phyloP scores from a whole-genome alignment of 163 green algal species.

The Chloromonas sp. region DNA sequence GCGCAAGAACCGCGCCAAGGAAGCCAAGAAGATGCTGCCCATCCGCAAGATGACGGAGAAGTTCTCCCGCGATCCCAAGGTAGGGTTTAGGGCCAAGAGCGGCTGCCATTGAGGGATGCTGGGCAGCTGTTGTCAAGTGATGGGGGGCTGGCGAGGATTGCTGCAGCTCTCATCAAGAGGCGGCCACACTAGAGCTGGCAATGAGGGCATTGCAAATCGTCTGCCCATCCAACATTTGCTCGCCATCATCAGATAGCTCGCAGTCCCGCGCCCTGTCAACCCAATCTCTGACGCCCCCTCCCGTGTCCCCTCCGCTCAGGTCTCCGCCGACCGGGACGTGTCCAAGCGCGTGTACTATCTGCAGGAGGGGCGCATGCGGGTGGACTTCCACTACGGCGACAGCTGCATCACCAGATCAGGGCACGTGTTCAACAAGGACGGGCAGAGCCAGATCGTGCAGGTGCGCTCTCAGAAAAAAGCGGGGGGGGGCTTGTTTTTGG shows the following conservation, averaged over 20 bases:
- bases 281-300: no score
- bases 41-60: conserved; percentile 79
- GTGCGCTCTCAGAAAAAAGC: conserved; percentile 14
- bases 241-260: no score
- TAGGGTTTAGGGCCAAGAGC: not conserved
- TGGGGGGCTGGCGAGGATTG: no score
- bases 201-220: no score
- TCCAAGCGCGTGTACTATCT: conserved; percentile 66
- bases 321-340: conserved; percentile 53
- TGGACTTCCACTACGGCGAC: conserved; percentile 68
- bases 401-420: conserved; percentile 48
- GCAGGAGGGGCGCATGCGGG: conserved; percentile 41
- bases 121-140: no score
- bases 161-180: no score
- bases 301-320: not conserved
- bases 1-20: conserved; percentile 11
- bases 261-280: no score
- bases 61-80: conserved; percentile 46
- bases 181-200: no score
- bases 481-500: no score
- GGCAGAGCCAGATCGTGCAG: conserved; percentile 59
- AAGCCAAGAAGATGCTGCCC: conserved; percentile 47
- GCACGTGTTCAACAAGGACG: conserved; percentile 63
- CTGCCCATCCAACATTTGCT: no score
- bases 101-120: no score